These are phyloP conservation scores for Mycena citricolor DNA, from an alignment of 1,284 basidiomycete species.

Conservation along the genomic window DNA sequence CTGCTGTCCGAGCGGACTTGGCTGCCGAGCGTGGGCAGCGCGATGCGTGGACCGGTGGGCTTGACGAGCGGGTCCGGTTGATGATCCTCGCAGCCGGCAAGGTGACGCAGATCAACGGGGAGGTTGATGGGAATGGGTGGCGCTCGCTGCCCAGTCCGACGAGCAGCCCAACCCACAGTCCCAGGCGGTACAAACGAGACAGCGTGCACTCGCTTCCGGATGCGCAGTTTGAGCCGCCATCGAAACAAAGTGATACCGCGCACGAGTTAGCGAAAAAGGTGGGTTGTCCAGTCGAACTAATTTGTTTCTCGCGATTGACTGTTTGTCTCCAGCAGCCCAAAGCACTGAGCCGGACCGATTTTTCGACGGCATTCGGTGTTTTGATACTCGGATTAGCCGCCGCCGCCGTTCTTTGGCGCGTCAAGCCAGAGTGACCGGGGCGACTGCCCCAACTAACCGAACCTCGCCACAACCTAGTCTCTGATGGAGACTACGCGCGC, in stretches of 20 bases:
- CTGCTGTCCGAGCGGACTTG: slow-evolving; percentile 77
- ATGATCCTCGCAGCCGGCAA: not conserved
- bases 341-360: slow-evolving; percentile 24
- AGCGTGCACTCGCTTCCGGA: too few species aligned
- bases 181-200: too few species aligned
- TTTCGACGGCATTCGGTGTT: slow-evolving; percentile 56
- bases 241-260: not conserved
- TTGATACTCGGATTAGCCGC: slow-evolving; percentile 60
- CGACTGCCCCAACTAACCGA: too few species aligned
- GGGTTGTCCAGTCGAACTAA: too few species aligned
- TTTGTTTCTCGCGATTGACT: not conserved
- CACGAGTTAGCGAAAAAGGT: not conserved
- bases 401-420: slow-evolving; percentile 65
- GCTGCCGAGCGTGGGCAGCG: slow-evolving; percentile 75
- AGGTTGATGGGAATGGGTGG: not conserved
- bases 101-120: not conserved
- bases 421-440: slow-evolving; percentile 37
- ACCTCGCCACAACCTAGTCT: too few species aligned
- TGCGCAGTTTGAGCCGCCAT: too few species aligned
- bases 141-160: too few species aligned
- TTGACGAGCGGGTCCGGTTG: slow-evolving; percentile 25
- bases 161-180: too few species aligned
- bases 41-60: slow-evolving; percentile 56
- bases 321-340: not conserved
- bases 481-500: too few species aligned